Evolutionary conservation across 78 protist genomes (phyloP), one percentile per base, ranked within the genome.

Genomic region (Dictyostelium capitatum): DNA sequence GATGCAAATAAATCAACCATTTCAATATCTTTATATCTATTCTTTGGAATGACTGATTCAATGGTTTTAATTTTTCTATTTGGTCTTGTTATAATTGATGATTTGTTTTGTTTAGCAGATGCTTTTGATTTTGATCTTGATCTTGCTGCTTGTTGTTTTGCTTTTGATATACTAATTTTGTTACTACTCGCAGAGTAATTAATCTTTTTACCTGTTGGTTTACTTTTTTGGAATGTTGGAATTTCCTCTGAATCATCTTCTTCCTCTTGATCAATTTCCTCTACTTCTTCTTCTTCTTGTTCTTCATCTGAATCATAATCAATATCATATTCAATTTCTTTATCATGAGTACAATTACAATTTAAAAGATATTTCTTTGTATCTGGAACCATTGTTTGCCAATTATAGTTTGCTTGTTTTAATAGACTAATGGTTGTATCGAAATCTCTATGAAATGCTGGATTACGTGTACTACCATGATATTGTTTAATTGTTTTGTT

Each of bases 1-100:
- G 75, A 67, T 30, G 75, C 75, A 17, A 67, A 67, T 67, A 67
- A 67, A 32, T 67, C 75, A 28, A 32, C 20, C 75, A 67, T 67
- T 67, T 67, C 75, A 32, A 67, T 32, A 12, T 67, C 75, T 15
- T 67, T 67, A 17, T 15, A 67, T 67, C 32, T 67, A 0, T 67
- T 67, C 48, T 67, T 32, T 67, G 10, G 10, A 51, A 51, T 8
- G 4, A 37, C 2, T 37, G 43, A 37, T 37, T 37, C 43, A 37
- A 37, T 37, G 43, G 43, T 37, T 37, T 37, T 37, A 1, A 37
- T 37, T 37, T 37, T 37, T 37, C 43, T 37, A 37, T 37, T 37
- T 3, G 43, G 43, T 37, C 2, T 37, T 37, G 2, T 37, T 37
- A 37, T 2, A 37, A 37, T 37, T 37, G 43, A 2, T 37, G 43